Evolutionary conservation across 2,329 filamentous ascomycete genomes (phyloP), one percentile per base, ranked within the genome.

Genomic region (Emergomyces africanus): DNA sequence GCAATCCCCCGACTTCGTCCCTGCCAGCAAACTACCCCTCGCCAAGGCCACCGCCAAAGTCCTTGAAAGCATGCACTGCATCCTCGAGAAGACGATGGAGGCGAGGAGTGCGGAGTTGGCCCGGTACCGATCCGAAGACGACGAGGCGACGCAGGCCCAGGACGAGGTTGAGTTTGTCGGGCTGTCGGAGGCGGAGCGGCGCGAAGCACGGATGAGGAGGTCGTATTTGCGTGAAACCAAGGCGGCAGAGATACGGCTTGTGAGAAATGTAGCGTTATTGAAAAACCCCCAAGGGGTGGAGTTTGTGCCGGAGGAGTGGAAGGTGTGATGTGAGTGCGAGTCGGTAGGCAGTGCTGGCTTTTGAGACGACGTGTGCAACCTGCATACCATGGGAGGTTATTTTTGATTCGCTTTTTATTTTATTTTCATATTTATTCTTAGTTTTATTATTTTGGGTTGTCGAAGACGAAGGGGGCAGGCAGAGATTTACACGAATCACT

Each of bases 11-110:
- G 90, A 97, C 68, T 77, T 79, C 12, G 86, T 96, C 0, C 66
- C 74, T 0, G 79, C 87, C 1, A 77, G 80, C 12, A 84, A 94
- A 5, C 75, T 97, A 56, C 94, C 94, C 3, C 81, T 99, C 12
- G 91, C 91, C 0, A 83, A 81, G 62, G 90, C 94, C 0, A 84
- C 86, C 1, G 88, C 94, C 74, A 94, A 88, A 76, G 92, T 96
- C 5, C 76, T 97, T 30, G 90, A 88, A 9, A 94, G 87, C 69
- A 97, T 99, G 92, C 89, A 96, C 69, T 83, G 86, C 66, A 84
- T 97, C 44, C 77, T 99, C 50, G 78, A 79, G 64, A 81, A 81
- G 70, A 89, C 86, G 6, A 80, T 83, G 65, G 78, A 79, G 61
- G 83, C 81, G 64, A 88, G 90, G 60, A 80, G 85, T 65, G 77